phyloP scores from a whole-genome alignment of 2,329 filamentous ascomycete genomes.

The Coccinonectria pachysandricola region DNA sequence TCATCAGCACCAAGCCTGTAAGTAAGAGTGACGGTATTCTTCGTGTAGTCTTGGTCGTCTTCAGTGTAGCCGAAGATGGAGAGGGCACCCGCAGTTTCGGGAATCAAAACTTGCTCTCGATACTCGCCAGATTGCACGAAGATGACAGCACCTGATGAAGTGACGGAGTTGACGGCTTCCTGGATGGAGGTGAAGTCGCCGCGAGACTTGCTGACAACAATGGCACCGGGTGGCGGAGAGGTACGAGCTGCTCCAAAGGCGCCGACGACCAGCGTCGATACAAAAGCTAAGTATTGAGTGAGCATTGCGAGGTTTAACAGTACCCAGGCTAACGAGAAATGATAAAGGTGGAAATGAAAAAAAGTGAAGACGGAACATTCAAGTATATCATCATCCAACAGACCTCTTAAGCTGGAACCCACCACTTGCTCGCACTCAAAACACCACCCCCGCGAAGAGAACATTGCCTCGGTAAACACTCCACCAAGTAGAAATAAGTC shows the following conservation, averaged over 20 bases:
- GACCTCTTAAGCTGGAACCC: no score
- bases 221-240: conserved; percentile 19
- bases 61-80: conserved; percentile 50
- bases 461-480: no score
- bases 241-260: conserved; percentile 18
- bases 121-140: conserved; percentile 55
- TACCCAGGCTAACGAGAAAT: no score
- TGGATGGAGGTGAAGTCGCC: conserved; percentile 31
- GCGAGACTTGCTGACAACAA: conserved; percentile 25
- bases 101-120: conserved; percentile 46
- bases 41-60: conserved; percentile 38
- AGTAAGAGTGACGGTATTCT: conserved; percentile 46
- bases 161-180: conserved; percentile 47
- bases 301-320: no score
- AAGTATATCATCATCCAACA: no score
- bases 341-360: no score
- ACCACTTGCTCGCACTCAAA: no score
- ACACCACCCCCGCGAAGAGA: no score
- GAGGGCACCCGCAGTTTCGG: conserved; percentile 35
- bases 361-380: no score
- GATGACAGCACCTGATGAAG: conserved; percentile 38
- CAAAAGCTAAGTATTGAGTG: no score
- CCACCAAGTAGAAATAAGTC: no score
- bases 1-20: conserved; percentile 26
- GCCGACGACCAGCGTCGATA: conserved; percentile 6